Conservation (phyloP, 2,329 filamentous ascomycete genomes). For the Ceratocystis ficicola region DNA sequence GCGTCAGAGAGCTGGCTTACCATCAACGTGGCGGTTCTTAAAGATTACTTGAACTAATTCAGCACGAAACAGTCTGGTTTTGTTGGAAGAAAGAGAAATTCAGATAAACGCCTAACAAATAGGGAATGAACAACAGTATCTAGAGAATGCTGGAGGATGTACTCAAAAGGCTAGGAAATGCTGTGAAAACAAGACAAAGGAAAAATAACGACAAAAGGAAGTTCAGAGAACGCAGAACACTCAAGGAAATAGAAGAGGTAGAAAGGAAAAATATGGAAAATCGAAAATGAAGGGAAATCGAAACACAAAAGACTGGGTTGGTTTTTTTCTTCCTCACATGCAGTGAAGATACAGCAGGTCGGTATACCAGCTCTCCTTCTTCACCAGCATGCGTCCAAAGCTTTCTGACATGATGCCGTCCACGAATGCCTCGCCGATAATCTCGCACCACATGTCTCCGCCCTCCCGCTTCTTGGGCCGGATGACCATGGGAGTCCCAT, state of each 20-base stretch:
- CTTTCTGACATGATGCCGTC: conserved; percentile 19
- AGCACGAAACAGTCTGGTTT: too few species aligned
- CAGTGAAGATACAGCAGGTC: conserved; percentile 18
- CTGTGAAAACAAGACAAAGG: background rate
- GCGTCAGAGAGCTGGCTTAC: too few species aligned
- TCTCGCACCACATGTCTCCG: conserved; percentile 20
- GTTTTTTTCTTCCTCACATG: background rate
- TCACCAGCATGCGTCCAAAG: conserved; percentile 18
- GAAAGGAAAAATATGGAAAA: background rate
- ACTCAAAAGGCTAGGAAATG: background rate
- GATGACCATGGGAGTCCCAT: conserved; percentile 19
- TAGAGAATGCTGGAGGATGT: background rate
- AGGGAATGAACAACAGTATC: background rate
- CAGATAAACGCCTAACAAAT: too few species aligned
- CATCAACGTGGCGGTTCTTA: too few species aligned
- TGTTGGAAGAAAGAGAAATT: too few species aligned
- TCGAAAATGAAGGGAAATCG: background rate
- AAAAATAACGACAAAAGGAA: background rate
- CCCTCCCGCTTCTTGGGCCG: conserved; percentile 12
- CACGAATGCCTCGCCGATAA: conserved; percentile 21
- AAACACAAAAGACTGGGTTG: background rate
- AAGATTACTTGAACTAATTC: too few species aligned
- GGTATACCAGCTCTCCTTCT: conserved; percentile 18
- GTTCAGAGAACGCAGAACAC: background rate
- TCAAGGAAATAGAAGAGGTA: background rate